A percentile compares a stretch with the other conserved stretches of the same genome.
phyloP scores from a whole-genome alignment of 2,329 filamentous ascomycete species.

The Beauveria rudraprayagi region DNA sequence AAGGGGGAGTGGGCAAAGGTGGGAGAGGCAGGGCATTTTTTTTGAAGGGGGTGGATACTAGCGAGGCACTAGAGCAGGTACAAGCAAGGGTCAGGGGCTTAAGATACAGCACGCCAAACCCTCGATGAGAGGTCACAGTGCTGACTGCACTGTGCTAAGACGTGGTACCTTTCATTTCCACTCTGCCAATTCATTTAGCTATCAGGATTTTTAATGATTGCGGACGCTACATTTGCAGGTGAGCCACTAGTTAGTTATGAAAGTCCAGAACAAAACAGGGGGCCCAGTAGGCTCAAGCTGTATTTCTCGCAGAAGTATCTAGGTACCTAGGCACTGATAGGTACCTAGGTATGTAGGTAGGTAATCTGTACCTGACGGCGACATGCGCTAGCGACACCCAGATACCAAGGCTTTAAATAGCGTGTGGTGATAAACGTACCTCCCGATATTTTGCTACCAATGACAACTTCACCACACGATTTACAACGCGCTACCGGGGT shows the following conservation, averaged over 20 bases:
- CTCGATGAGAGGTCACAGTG: neutral
- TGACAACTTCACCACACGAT: neutral
- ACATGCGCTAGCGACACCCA: neutral
- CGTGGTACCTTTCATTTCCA: too few relatives aligned
- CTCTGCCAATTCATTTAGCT: slow-evolving; percentile 16
- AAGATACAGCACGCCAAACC: neutral
- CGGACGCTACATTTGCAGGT: too few relatives aligned
- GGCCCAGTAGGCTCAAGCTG: too few relatives aligned
- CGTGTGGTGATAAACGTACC: neutral
- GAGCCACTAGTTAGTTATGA: too few relatives aligned
- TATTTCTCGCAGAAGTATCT: too few relatives aligned
- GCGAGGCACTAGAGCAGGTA: neutral
- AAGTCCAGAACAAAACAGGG: too few relatives aligned
- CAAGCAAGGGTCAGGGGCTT: neutral
- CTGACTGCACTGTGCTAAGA: neutral
- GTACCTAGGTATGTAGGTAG: too few relatives aligned
- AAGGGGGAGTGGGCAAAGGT: slow-evolving; percentile 18
- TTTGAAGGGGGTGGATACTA: slow-evolving; percentile 5
- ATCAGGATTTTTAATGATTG: too few relatives aligned
- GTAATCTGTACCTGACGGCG: too few relatives aligned
- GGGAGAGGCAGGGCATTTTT: slow-evolving; percentile 16
- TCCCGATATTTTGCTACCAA: neutral
- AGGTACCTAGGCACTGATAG: too few relatives aligned
- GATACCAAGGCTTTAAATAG: neutral
- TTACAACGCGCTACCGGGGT: neutral